Percentiles rank a stretch among this genome's conserved stretches.
phyloP scores from a whole-genome alignment of 768 basidiomycete genomes.

The Crucibulum laeve region DNA sequence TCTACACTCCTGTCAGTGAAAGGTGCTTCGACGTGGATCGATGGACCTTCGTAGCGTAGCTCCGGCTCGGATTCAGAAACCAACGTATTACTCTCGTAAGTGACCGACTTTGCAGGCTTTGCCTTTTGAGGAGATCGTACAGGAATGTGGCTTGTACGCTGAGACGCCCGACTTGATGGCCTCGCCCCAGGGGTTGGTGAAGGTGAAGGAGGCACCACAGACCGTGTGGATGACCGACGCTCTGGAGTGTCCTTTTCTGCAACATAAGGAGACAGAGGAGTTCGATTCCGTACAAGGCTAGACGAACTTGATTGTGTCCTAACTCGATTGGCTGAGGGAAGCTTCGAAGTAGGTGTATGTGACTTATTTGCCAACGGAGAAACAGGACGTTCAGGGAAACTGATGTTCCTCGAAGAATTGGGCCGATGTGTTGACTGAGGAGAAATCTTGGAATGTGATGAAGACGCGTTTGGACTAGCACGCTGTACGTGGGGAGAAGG shows the following conservation, averaged over 20 bases:
- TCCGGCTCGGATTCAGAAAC: too few relatives aligned
- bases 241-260: background rate
- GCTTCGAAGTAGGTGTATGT: background rate
- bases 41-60: too few relatives aligned
- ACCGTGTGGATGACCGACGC: slow-evolving; percentile 8
- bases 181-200: slow-evolving; percentile 20
- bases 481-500: too few relatives aligned
- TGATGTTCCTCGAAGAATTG: background rate
- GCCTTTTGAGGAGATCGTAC: slow-evolving; percentile 33
- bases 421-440: background rate
- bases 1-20: background rate
- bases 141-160: slow-evolving; percentile 38
- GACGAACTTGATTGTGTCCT: too few relatives aligned
- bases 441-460: too few relatives aligned
- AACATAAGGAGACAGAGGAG: background rate
- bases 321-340: too few relatives aligned
- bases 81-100: background rate
- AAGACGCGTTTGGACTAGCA: too few relatives aligned
- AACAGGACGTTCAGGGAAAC: background rate
- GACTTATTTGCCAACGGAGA: background rate
- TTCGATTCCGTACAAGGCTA: background rate
- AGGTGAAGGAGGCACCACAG: slow-evolving; percentile 15
- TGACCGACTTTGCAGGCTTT: background rate
- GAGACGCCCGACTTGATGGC: background rate
- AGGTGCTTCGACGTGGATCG: too few relatives aligned